Evolutionary conservation across 768 basidiomycete genomes (phyloP).

Genomic region (Hericium alpestre): DNA sequence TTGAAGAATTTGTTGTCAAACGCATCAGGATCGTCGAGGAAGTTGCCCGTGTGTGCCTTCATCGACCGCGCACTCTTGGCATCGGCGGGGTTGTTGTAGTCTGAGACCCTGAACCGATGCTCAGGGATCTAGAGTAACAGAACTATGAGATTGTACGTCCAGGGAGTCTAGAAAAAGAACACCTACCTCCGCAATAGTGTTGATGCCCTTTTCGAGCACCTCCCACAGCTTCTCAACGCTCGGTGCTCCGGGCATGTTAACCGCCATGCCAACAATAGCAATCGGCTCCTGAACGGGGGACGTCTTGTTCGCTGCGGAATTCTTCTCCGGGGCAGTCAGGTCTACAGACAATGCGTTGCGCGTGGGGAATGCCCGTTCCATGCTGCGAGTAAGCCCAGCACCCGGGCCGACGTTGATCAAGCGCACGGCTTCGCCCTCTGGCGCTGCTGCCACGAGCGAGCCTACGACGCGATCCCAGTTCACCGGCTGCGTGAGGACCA

Average conservation of each 20-base stretch:
- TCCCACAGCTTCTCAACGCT: conserved; percentile 44
- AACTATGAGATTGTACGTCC: background rate
- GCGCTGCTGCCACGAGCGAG: conserved; percentile 12
- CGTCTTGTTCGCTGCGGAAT: background rate
- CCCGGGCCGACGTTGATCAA: conserved; percentile 45
- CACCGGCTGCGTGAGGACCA: conserved; percentile 10
- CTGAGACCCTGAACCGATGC: conserved; percentile 40
- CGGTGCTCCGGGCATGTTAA: conserved; percentile 42
- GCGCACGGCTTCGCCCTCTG: conserved; percentile 18
- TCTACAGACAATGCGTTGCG: conserved; percentile 7
- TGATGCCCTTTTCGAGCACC: conserved; percentile 43
- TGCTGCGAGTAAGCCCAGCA: conserved; percentile 25
- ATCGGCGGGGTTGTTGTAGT: conserved; percentile 21
- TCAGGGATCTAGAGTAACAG: conserved; percentile 41
- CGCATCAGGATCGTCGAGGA: conserved; percentile 41
- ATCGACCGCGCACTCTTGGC: conserved; percentile 29
- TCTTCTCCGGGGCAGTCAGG: background rate
- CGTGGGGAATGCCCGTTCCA: conserved; percentile 26
- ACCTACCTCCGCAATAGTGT: conserved; percentile 46
- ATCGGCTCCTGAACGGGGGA: conserved; percentile 37
- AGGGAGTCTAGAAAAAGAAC: background rate
- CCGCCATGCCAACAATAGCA: conserved; percentile 66
- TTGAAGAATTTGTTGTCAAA: conserved; percentile 69
- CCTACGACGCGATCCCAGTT: conserved; percentile 38
- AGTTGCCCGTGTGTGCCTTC: conserved; percentile 52